Conservation (phyloP, 2,329 filamentous ascomycete genomes). For the Ophiostoma tasmaniense region DNA sequence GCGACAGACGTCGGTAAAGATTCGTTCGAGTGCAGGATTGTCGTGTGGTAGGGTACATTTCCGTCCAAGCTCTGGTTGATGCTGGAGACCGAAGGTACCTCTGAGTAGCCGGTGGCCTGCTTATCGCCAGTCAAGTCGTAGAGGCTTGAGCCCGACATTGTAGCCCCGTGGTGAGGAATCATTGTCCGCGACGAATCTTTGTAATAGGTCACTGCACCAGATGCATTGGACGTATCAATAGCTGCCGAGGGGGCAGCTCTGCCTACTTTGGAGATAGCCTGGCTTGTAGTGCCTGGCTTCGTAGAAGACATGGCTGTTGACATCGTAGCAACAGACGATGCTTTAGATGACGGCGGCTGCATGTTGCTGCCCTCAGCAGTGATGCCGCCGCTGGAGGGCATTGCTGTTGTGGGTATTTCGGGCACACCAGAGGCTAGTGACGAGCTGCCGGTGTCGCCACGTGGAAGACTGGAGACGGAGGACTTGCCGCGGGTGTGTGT, state of each 20-base stretch:
- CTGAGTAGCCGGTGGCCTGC: slow-evolving; percentile 23
- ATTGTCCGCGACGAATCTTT: slow-evolving; percentile 37
- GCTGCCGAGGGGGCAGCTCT: slow-evolving; percentile 36
- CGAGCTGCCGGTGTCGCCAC: slow-evolving; percentile 24
- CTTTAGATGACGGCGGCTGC: slow-evolving; percentile 36
- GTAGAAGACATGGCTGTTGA: slow-evolving; percentile 33
- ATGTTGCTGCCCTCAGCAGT: slow-evolving; percentile 34
- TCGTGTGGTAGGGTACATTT: slow-evolving; percentile 21
- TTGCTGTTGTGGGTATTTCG: slow-evolving; percentile 30
- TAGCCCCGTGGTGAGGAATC: slow-evolving; percentile 17
- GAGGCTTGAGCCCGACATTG: neutral
- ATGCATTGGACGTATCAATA: slow-evolving; percentile 39
- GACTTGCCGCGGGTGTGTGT: slow-evolving; percentile 28
- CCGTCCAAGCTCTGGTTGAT: slow-evolving; percentile 39
- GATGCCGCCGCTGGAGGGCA: slow-evolving; percentile 28
- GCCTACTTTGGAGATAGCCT: slow-evolving; percentile 35
- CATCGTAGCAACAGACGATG: slow-evolving; percentile 41
- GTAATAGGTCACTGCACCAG: slow-evolving; percentile 42
- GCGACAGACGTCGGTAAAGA: neutral
- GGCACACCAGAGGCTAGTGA: slow-evolving; percentile 24
- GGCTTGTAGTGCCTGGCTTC: slow-evolving; percentile 34
- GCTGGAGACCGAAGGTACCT: slow-evolving; percentile 31
- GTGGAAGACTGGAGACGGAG: slow-evolving; percentile 24
- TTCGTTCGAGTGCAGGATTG: slow-evolving; percentile 15
- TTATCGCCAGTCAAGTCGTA: slow-evolving; percentile 31